These are phyloP conservation scores for Beauveria bassiana DNA, from an alignment of 2,329 filamentous ascomycete species.

Conservation along the genomic window DNA sequence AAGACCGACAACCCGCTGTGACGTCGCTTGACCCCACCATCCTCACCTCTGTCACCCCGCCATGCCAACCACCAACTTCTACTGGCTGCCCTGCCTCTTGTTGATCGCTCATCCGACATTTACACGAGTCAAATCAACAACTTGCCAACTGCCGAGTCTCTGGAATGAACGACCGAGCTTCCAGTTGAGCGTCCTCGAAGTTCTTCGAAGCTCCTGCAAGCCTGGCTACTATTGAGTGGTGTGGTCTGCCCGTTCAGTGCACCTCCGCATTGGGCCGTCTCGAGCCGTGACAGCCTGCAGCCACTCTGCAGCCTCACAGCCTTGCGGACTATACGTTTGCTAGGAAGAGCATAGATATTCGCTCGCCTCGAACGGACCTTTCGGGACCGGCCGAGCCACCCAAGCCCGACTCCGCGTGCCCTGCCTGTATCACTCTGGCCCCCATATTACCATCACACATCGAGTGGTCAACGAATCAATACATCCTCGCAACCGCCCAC, in stretches of 20 bases:
- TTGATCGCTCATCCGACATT: neutral
- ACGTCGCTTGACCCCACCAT: constrained; percentile 7
- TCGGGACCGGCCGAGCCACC: constrained; percentile 8
- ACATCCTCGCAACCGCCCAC: neutral
- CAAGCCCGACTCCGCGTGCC: too few relatives aligned
- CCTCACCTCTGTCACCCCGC: neutral
- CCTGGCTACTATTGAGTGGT: too few relatives aligned
- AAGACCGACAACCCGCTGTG: neutral
- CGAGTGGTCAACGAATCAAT: neutral
- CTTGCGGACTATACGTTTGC: too few relatives aligned
- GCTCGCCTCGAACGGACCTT: neutral
- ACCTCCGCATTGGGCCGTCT: too few relatives aligned
- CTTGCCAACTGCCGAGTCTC: neutral
- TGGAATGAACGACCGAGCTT: neutral
- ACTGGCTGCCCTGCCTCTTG: neutral
- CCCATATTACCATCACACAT: neutral
- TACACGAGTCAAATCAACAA: neutral
- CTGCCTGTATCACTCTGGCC: neutral
- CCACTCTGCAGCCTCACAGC: neutral
- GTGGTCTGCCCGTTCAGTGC: too few relatives aligned
- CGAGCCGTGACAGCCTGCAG: neutral
- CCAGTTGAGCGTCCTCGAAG: neutral
- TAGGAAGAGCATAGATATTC: neutral
- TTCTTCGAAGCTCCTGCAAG: too few relatives aligned
- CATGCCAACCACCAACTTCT: neutral